Evolutionary conservation across 495 filamentous ascomycete species (phyloP), one percentile per base, ranked within the genome.

Genomic region (Mycothermus thermophilus): DNA sequence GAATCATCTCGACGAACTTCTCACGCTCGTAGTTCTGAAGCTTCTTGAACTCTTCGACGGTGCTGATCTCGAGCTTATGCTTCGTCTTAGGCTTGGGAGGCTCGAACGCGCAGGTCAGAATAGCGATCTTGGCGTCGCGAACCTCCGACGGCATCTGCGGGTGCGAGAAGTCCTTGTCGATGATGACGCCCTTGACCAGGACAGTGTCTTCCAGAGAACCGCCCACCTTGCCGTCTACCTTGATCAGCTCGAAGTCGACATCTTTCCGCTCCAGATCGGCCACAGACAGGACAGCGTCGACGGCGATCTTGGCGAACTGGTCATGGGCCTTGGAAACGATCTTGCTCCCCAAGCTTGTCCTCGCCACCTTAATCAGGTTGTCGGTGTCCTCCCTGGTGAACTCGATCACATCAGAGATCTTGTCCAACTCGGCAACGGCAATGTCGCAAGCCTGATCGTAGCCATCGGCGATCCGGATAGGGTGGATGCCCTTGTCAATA

Each of bases 31-130:
- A 99, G 28, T 69, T 80, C 50, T 99, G 90, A 39, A 99, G 62
- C 52, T 83, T 85, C 68, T 90, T 93, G 67, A 93, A 99, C 59
- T 99, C 90, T 40, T 95, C 87, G 8, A 99, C 88, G 30, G 76
- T 82, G 37, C 86, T 92, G 55, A 99, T 99, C 47, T 99, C 92
- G 20, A 99, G 72, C 72, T 93, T 94, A 64, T 99, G 90, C 73
- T 99, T 99, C 17, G 90, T 99, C 76, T 99, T 99, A 30, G 90
- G 90, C 71, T 99, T 99, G 11, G 90, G 90, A n/a, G 90, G 90
- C 63, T 99, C 90, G 58, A 99, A 96, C 1, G 90, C 86, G 55
- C 90, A 99, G 27, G 90, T 99, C 29, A 99, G 66, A 48, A 99
- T 96, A 26, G 90, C 90, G 49, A 99, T 71, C 63, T 95, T 96